Conservation (phyloP, 176 grass and related monocot species). For the Carex parvula region DNA sequence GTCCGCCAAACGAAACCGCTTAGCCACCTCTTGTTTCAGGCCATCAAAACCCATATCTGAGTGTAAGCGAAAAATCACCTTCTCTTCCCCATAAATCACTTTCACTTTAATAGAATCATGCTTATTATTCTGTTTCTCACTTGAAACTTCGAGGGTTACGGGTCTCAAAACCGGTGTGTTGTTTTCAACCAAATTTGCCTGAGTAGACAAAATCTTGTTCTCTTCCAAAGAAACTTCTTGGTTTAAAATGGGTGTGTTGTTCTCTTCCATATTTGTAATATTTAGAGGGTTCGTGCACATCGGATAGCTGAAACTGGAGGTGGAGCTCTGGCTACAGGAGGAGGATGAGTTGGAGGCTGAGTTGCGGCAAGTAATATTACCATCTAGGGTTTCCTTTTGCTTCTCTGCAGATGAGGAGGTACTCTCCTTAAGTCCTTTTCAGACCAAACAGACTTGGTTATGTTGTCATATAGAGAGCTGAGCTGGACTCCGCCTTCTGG, state of each 20-base stretch:
- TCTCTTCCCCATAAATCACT: constrained; percentile 80
- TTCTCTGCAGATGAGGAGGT: constrained; percentile 33
- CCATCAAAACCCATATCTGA: constrained; percentile 58
- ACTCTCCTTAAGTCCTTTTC: constrained; percentile 44
- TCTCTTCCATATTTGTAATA: constrained; percentile 55
- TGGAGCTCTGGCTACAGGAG: constrained; percentile 67
- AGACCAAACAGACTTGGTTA: constrained; percentile 69
- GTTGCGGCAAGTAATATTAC: constrained; percentile 21
- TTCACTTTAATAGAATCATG: constrained; percentile 79
- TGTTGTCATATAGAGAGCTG: constrained; percentile 83
- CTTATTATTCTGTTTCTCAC: constrained; percentile 40
- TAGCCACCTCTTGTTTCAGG: constrained; percentile 73
- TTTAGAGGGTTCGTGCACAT: constrained; percentile 34
- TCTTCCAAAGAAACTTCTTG: constrained; percentile 51
- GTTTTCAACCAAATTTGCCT: constrained; percentile 43
- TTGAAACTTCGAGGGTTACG: constrained; percentile 33
- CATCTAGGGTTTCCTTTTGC: constrained; percentile 35
- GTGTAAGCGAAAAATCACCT: constrained; percentile 83
- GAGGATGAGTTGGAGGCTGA: constrained; percentile 9
- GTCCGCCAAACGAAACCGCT: constrained; percentile 48
- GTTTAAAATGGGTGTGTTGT: constrained; percentile 43
- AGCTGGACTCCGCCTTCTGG: constrained; percentile 64
- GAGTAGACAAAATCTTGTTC: constrained; percentile 40
- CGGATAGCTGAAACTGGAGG: constrained; percentile 63
- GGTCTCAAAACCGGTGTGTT: constrained; percentile 27